These are phyloP conservation scores for Tuber umbilicatum DNA, from an alignment of 495 filamentous ascomycete species.

Conservation along the genomic window DNA sequence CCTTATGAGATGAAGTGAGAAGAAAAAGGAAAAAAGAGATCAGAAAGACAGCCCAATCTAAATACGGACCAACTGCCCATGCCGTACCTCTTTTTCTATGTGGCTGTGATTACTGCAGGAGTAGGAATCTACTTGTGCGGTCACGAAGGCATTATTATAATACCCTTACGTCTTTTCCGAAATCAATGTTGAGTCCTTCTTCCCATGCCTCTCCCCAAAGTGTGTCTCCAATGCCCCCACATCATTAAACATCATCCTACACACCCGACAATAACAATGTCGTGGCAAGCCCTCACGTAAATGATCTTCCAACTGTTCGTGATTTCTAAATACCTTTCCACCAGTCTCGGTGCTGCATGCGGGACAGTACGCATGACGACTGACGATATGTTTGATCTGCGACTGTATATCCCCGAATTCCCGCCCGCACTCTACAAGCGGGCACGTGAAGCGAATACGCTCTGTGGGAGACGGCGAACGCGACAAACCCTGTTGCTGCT, in stretches of 20 bases:
- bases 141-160: not conserved
- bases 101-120: not conserved
- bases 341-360: too few species aligned
- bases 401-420: conserved; percentile 21
- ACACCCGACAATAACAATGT: conserved; percentile 30
- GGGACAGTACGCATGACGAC: conserved; percentile 20
- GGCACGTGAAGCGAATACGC: conserved; percentile 15
- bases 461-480: conserved; percentile 15
- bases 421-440: conserved; percentile 10
- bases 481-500: not conserved
- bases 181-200: too few species aligned
- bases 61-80: not conserved
- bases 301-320: conserved; percentile 23
- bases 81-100: not conserved
- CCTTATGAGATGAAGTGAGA: not conserved
- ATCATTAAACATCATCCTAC: conserved; percentile 27
- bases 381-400: conserved; percentile 22
- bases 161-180: too few species aligned
- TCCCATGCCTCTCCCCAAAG: too few species aligned
- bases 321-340: too few species aligned
- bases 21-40: not conserved
- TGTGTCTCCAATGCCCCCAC: too few species aligned
- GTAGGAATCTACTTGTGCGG: not conserved
- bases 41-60: not conserved
- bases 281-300: conserved; percentile 10